Evolutionary conservation across 352 stramenopile species (phyloP).

Genomic region (Pythium scleroteichum): DNA sequence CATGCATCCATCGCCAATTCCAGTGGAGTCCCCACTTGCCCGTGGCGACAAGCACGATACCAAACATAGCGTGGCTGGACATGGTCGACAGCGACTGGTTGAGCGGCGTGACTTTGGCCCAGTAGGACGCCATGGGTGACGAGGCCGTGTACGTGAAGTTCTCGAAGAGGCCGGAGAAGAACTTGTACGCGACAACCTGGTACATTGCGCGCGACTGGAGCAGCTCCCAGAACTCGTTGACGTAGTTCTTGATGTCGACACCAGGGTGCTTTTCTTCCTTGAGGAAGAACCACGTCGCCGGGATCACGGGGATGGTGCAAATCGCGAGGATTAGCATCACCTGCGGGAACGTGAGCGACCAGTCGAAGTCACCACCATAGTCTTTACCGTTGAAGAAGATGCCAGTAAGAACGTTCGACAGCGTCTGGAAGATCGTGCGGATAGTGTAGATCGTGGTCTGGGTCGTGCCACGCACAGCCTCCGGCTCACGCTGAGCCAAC

Average conservation of each 20-base stretch:
- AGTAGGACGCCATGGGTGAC: not conserved
- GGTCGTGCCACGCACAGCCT: conserved; percentile 51
- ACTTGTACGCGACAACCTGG: conserved; percentile 30
- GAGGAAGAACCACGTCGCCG: conserved; percentile 24
- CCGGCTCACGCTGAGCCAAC: conserved; percentile 53
- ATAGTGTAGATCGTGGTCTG: conserved; percentile 58
- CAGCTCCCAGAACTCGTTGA: not conserved
- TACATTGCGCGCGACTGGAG: conserved; percentile 17
- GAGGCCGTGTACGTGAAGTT: not conserved
- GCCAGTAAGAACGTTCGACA: conserved; percentile 41
- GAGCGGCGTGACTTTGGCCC: not conserved
- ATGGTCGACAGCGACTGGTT: conserved; percentile 17
- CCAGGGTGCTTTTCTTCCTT: conserved; percentile 25
- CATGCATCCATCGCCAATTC: conserved; percentile 28
- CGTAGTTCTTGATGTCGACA: conserved; percentile 16
- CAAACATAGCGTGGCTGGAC: conserved; percentile 12
- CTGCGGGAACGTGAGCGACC: conserved; percentile 41
- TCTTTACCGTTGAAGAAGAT: conserved; percentile 50
- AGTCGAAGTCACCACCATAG: conserved; percentile 53
- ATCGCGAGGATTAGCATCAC: conserved; percentile 44
- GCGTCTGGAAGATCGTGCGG: conserved; percentile 41
- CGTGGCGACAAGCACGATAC: conserved; percentile 3
- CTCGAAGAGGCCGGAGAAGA: conserved; percentile 22
- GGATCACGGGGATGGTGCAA: conserved; percentile 20
- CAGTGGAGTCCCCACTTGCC: conserved; percentile 25